Evolutionary conservation across 371 early-diverging fungal genomes (phyloP).

Genomic region (Mortierella sp.): DNA sequence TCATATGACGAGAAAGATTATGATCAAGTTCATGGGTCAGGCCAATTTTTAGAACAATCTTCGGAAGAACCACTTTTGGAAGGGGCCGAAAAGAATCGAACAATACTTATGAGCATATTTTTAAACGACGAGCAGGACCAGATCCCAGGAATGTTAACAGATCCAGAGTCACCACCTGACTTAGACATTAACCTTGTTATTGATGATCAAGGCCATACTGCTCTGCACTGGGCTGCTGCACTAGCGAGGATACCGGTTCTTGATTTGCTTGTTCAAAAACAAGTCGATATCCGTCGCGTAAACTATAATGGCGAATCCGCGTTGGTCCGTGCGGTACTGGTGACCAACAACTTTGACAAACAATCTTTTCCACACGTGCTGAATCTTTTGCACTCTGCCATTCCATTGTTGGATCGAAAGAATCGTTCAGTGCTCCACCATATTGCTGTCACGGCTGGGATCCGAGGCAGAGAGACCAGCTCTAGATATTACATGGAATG

Average conservation of each 20-base stretch:
- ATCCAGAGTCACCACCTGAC: slow-evolving; percentile 57
- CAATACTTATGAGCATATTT: slow-evolving; percentile 81
- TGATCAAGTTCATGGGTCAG: slow-evolving; percentile 11
- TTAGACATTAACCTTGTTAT: slow-evolving; percentile 80
- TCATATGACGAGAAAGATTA: slow-evolving; percentile 18
- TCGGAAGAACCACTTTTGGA: slow-evolving; percentile 33
- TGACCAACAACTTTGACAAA: slow-evolving; percentile 86
- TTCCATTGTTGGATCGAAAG: slow-evolving; percentile 75
- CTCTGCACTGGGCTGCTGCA: slow-evolving; percentile 90
- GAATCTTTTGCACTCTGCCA: slow-evolving; percentile 73
- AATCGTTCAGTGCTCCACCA: slow-evolving; percentile 91
- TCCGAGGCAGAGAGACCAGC: slow-evolving; percentile 72
- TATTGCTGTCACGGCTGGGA: slow-evolving; percentile 74
- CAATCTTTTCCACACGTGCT: slow-evolving; percentile 83
- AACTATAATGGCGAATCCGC: slow-evolving; percentile 87
- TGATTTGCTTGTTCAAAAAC: slow-evolving; percentile 72
- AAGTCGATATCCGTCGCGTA: slow-evolving; percentile 70
- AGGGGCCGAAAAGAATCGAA: slow-evolving; percentile 68
- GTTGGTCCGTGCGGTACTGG: slow-evolving; percentile 86
- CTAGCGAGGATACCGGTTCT: slow-evolving; percentile 79
- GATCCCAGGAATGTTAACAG: slow-evolving; percentile 69
- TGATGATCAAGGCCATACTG: slow-evolving; percentile 87
- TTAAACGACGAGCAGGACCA: slow-evolving; percentile 70
- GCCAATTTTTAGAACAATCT: slow-evolving; percentile 6
- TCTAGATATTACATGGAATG: slow-evolving; percentile 85